phyloP scores from a whole-genome alignment of 2,329 filamentous ascomycete species.

The Cyanodermella asteris region DNA sequence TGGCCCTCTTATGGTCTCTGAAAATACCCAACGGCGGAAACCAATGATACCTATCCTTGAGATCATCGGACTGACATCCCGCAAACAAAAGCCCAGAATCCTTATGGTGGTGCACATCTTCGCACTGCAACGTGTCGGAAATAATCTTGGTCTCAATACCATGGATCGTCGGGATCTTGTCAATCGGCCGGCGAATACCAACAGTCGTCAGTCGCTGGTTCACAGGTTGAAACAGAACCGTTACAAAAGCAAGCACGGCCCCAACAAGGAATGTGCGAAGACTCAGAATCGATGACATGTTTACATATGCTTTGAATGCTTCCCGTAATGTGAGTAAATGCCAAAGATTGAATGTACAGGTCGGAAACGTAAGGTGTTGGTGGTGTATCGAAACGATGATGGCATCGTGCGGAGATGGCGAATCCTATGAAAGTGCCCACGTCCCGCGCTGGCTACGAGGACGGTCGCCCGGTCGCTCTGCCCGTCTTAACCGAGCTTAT shows the following conservation, averaged over 20 bases:
- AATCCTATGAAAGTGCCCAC: too few relatives aligned
- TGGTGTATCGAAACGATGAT: too few relatives aligned
- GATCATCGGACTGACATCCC: slow-evolving; percentile 31
- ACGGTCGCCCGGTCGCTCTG: too few relatives aligned
- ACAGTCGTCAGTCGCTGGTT: not conserved
- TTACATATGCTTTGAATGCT: too few relatives aligned
- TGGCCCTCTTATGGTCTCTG: slow-evolving; percentile 16
- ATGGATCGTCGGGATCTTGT: slow-evolving; percentile 14
- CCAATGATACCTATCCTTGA: slow-evolving; percentile 24
- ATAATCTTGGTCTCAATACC: slow-evolving; percentile 21
- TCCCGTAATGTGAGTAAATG: too few relatives aligned
- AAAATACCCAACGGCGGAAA: slow-evolving; percentile 28
- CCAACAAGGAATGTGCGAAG: too few relatives aligned
- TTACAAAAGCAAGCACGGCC: slow-evolving; percentile 1
- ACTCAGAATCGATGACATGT: too few relatives aligned
- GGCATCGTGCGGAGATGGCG: too few relatives aligned
- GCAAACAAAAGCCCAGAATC: slow-evolving; percentile 30
- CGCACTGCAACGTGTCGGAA: slow-evolving; percentile 32
- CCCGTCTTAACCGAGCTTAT: too few relatives aligned
- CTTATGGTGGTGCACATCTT: slow-evolving; percentile 36
- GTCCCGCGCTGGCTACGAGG: too few relatives aligned
- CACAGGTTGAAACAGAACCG: slow-evolving; percentile 1
- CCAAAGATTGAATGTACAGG: too few relatives aligned
- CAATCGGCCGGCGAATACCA: slow-evolving; percentile 1
- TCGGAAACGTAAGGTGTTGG: too few relatives aligned